phyloP scores from a whole-genome alignment of 2,329 filamentous ascomycete species.

The Aulographum hederae region DNA sequence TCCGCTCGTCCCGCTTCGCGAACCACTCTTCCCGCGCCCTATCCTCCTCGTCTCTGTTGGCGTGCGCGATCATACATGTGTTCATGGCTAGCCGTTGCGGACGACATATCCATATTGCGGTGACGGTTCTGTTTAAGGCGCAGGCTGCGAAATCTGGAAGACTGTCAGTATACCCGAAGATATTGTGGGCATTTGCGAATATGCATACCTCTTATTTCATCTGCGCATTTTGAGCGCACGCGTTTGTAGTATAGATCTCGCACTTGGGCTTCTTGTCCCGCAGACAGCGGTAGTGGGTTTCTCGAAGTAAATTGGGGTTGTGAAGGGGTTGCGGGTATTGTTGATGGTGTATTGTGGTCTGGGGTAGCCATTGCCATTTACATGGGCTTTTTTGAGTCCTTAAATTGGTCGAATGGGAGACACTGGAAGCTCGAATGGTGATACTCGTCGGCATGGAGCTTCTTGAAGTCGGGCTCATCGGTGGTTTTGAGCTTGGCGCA shows the following conservation, averaged over 20 bases:
- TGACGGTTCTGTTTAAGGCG: conserved; percentile 70
- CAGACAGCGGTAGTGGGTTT: conserved; percentile 70
- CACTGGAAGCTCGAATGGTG: too few species aligned
- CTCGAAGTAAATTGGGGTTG: too few species aligned
- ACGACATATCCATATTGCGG: conserved; percentile 73
- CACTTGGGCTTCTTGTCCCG: conserved; percentile 66
- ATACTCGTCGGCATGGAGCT: too few species aligned
- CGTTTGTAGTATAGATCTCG: conserved; percentile 64
- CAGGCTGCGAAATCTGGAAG: conserved; percentile 72
- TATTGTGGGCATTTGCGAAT: not conserved
- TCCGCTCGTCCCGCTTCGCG: conserved; percentile 51
- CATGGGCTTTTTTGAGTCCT: too few species aligned
- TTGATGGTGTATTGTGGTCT: too few species aligned
- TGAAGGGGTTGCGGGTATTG: too few species aligned
- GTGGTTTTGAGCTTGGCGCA: too few species aligned
- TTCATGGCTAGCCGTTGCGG: conserved; percentile 75
- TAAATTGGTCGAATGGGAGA: too few species aligned
- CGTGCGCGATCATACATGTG: conserved; percentile 73
- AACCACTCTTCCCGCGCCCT: conserved; percentile 91
- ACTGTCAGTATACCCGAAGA: not conserved
- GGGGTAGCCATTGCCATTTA: too few species aligned
- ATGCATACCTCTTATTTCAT: conserved; percentile 26
- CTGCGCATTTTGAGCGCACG: conserved; percentile 56
- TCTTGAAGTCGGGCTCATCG: too few species aligned
- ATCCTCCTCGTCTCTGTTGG: conserved; percentile 72